Evolutionary conservation across 768 basidiomycete species (phyloP), one percentile per base, ranked within the genome.

Genomic region (Tephrocybe sp.): DNA sequence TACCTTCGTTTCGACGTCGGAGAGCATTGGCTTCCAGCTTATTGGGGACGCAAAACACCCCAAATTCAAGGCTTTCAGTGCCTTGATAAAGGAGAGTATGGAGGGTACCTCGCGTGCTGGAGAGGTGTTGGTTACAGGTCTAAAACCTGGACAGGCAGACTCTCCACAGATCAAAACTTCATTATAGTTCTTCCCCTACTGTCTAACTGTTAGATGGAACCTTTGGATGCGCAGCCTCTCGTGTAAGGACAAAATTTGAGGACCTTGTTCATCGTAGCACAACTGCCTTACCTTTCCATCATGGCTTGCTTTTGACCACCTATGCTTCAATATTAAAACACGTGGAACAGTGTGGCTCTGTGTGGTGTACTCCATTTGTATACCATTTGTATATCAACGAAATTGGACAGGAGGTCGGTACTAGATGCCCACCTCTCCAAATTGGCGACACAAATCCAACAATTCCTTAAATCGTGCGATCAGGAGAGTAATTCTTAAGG

Each of bases 1-100:
- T 17, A 55, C 53, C 1, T 32, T 56, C 11, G 33, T 60, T 32
- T 55, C 61, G 3, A 60, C 61, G 15, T 48, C 53, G 15, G 61
- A 62, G 38, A 60, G 61, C 49, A 49, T 62, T 18, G 61, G 55
- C 1, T 62, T 62, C 51, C 59, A 60, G 49, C 50, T 62, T 3
- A 46, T 62, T 23, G 51, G 55, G 5, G 54, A 53, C 14, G 45
- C 61, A 11, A 58, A 51, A 45, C 59, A 62, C 24, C 48, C 57
- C 11, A 37, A 51, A 25, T 62, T 62, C 50, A 62, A 53, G 49
- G 59, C 46, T 5, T 62, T 60, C 44, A 62, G 61, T 41, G 33
- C 50, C 34, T 15, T 62, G 14, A 43, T 52, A 15, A 62, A 60
- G 55, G 61, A 62, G 20, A 37, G 51, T n/a, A 56, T 57, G 49